These are phyloP conservation scores for Backusella mclennaniae DNA, from an alignment of 192 early-diverging fungal genomes.

Conservation along the genomic window DNA sequence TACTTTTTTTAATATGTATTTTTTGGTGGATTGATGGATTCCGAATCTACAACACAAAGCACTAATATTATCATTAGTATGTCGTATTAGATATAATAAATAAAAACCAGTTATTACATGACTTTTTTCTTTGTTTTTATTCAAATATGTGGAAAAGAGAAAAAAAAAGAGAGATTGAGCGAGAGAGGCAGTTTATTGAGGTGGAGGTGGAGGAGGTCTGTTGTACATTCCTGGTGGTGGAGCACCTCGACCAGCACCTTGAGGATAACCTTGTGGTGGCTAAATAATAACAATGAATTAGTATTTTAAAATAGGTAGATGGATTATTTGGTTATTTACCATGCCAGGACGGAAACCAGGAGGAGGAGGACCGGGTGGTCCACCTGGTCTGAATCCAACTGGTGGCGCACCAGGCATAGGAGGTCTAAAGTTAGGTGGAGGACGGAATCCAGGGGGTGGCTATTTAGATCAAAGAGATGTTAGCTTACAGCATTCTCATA, in stretches of 20 bases:
- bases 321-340: conserved; percentile 7
- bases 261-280: conserved; percentile 39
- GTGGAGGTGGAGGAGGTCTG: conserved; percentile 29
- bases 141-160: neutral
- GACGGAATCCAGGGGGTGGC: conserved; percentile 61
- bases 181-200: neutral
- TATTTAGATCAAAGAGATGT: conserved; percentile 46
- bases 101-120: neutral
- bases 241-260: conserved; percentile 31
- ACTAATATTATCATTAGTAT: neutral
- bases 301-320: neutral
- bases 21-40: neutral
- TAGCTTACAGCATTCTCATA: neutral
- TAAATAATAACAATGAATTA: neutral
- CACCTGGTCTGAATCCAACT: conserved; percentile 56
- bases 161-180: too few species aligned
- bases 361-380: conserved; percentile 49
- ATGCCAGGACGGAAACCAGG: conserved; percentile 50
- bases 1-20: neutral
- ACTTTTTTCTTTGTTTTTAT: neutral
- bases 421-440: conserved; percentile 56
- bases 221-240: conserved; percentile 40
- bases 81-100: neutral
- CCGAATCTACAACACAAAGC: neutral
- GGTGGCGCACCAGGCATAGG: conserved; percentile 57